Evolutionary conservation across 75 land plant species (phyloP), one percentile per base, ranked within the genome.

Genomic region (Pseudotsuga menziesii): DNA sequence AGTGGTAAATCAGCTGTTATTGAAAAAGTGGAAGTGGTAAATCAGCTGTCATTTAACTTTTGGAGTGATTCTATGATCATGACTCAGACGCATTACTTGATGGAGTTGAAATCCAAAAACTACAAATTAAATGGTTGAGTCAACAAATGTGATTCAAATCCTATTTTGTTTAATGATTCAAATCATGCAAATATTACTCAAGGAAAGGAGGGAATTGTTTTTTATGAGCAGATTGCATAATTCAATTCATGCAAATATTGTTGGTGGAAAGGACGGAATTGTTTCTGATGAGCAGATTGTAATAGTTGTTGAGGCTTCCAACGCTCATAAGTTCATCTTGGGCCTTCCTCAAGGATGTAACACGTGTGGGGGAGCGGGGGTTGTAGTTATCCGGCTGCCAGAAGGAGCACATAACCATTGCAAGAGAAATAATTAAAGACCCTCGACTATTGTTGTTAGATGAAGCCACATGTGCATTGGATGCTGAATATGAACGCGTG

Each of bases 21-120:
- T n/a, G n/a, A n/a, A n/a, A n/a, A n/a, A n/a, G n/a, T n/a, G n/a
- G n/a, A n/a, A n/a, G n/a, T n/a, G n/a, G n/a, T n/a, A n/a, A n/a
- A n/a, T n/a, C n/a, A n/a, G n/a, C n/a, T n/a, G n/a, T n/a, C n/a
- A n/a, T n/a, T n/a, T n/a, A n/a, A n/a, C n/a, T n/a, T n/a, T n/a
- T n/a, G n/a, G n/a, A n/a, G n/a, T n/a, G n/a, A n/a, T n/a, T 91
- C 71, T 91, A 91, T 59, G 90, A 91, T 82, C 92, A 88, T 22
- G 81, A 81, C 41, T 79, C 81, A 35, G 94, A 15, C 16, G 74
- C 88, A 6, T 72, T 74, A 2, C 72, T 90, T 0, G 92, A 90
- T 57, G 84, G 86, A 20, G 69, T 83, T 11, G 86, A 90, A 79
- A 83, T 90, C 57, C 74, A 79, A 22, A 64, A 48, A n/a, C 55